Evolutionary conservation across 257 asterid species (phyloP), one percentile per base, ranked within the genome.

Genomic region (Solanum clarkiae): DNA sequence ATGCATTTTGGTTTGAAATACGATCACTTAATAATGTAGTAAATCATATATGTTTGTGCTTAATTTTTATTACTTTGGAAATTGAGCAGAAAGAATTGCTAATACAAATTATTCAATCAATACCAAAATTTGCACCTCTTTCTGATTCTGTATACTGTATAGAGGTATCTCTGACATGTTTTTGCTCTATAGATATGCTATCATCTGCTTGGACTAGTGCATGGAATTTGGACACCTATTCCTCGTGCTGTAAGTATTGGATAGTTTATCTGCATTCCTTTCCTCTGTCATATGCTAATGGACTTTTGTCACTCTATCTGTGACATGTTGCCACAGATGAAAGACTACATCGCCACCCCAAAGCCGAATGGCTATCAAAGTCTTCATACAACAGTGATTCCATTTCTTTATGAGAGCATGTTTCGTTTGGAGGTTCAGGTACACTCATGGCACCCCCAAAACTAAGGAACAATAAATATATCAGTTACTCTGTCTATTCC

Each of bases 381-480:
- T 91, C 98, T 95, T 90, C 98, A 95, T 88, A 93, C 98, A 68
- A 94, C 98, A 53, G 98, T 93, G 63, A 95, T 95, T 84, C 98
- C 98, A 84, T 95, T 95, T 92, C 98, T 94, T 62, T 94, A 94
- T 84, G 98, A 94, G 91, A 95, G 97, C 91, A 94, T 92, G 98
- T 90, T 95, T 87, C 90, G 98, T 85, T 91, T 95, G 89, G 99
- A 95, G 90, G 97, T 95, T 87, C 97, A 95, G 99, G 98, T 95
- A 84, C 75, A 88, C 70, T 72, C 82, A 84, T 81, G 84, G 17
- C 36, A 24, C 82, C 82, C 63, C 63, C 63, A 77, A 4, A 77
- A 77, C 63, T 26, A 26, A 26, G 57, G 63, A 77, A 77, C 22
- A 51, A 51, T 51, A 4, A 77, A 51, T 56, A 77, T 24, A 51